A percentile compares a stretch with the other conserved stretches of the same genome.
Evolutionary conservation across 1,139 yeast genomes (phyloP).

Genomic region (Yamadazyma sp.): DNA sequence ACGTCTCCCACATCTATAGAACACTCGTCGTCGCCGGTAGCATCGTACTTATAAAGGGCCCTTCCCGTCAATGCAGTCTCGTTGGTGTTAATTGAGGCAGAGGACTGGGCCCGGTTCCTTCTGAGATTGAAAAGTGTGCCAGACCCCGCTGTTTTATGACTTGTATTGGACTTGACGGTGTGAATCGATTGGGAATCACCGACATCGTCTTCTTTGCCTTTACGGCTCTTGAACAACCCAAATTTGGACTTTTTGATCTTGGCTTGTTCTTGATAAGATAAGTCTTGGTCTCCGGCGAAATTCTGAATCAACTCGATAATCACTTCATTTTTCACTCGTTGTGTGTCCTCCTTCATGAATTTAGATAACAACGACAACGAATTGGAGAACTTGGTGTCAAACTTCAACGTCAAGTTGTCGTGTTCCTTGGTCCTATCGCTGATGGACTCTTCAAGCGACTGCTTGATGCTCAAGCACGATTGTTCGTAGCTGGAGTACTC

Average conservation of each 20-base stretch:
- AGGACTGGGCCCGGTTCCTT: conserved; percentile 28
- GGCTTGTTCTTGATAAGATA: conserved; percentile 48
- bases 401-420: conserved; percentile 40
- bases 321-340: conserved; percentile 74
- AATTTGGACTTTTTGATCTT: conserved; percentile 52
- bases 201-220: conserved; percentile 16
- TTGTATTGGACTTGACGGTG: conserved; percentile 31
- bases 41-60: conserved; percentile 68
- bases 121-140: conserved; percentile 41
- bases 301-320: conserved; percentile 87
- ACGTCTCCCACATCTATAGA: conserved; percentile 61
- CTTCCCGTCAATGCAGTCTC: conserved; percentile 32
- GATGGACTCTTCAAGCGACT: conserved; percentile 50
- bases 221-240: conserved; percentile 46
- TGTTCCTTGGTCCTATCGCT: conserved; percentile 32
- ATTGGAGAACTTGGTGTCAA: conserved; percentile 55
- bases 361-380: conserved; percentile 58
- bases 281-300: conserved; percentile 76
- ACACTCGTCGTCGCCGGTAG: conserved; percentile 76
- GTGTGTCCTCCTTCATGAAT: conserved; percentile 73
- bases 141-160: conserved; percentile 22
- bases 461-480: conserved; percentile 48
- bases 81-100: conserved; percentile 19
- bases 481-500: conserved; percentile 46
- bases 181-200: conserved; percentile 21